Evolutionary conservation across 106 monocot genomes (phyloP), one percentile per base, ranked within the genome.

Genomic region (Allium sativum): DNA sequence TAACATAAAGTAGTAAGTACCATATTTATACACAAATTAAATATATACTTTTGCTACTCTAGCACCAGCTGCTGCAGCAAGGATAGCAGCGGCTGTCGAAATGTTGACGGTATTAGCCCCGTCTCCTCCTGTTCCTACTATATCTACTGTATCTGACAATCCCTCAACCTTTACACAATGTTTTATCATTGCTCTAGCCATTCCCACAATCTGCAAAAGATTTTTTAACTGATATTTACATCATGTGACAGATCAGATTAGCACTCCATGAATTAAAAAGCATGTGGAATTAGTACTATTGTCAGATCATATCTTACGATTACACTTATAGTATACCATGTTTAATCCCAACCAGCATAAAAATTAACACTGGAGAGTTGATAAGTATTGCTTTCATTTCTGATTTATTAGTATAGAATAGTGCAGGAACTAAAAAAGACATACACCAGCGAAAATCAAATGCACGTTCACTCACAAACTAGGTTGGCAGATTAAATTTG

Each of bases 91-190:
- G 0, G 91, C 98, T 0, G 98, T 98, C 9, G 98, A 98, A 67
- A 98, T 92, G 67, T 98, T 98, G 18, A 98, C 98, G 0, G 98
- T 98, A 78, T 98, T 88, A 0, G 87, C 85, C 12, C 98, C 98
- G 58, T 98, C 98, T 3, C 98, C 98, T 11, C 98, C 98, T 0
- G 91, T 98, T 12, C 98, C 98, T 4, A 98, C 98, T 70, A 98
- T 92, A 64, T 98, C 98, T n/a, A 98, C 98, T 7, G 67, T 78
- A 40, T 83, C 70, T 15, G 50, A 52, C 12, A 98, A 17, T 4
- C 88, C 88, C 15, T 83, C 78, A 1, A 98, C 92, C 69, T 74
- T 80, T 59, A 48, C 64, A 53, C 73, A 79, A 31, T 65, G 69
- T 46, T 72, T 78, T 57, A 85, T 77, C 91, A 98, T 98, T 11